Evolutionary conservation across 192 early-diverging fungal genomes (phyloP).

Genomic region (Coemansia sp.): DNA sequence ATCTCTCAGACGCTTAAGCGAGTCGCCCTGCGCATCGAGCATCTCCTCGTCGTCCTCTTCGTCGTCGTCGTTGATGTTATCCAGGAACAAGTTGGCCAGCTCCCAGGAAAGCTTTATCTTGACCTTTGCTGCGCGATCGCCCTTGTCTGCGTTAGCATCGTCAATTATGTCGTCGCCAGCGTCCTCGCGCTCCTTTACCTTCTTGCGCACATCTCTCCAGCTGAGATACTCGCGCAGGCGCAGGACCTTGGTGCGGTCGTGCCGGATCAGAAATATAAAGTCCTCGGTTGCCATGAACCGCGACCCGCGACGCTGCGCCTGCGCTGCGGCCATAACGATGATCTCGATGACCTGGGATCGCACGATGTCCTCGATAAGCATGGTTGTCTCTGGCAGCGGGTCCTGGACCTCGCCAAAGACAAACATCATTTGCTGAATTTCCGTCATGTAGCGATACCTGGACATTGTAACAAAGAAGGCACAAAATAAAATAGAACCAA

Average conservation of each 20-base stretch:
- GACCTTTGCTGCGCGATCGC: conserved; percentile 58
- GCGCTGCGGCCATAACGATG: conserved; percentile 84
- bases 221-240: conserved; percentile 84
- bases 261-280: conserved; percentile 93
- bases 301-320: conserved; percentile 76
- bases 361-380: conserved; percentile 94
- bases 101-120: conserved; percentile 94
- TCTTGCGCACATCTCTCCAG: conserved; percentile 96
- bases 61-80: conserved; percentile 74
- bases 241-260: conserved; percentile 91
- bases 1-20: conserved; percentile 75
- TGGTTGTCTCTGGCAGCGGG: conserved; percentile 81
- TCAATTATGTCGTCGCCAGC: conserved; percentile 45
- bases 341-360: conserved; percentile 92
- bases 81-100: conserved; percentile 73
- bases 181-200: conserved; percentile 78
- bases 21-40: conserved; percentile 82
- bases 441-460: conserved; percentile 62
- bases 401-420: conserved; percentile 94
- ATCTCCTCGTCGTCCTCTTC: conserved; percentile 89
- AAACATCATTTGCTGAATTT: conserved; percentile 99
- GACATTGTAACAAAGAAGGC: conserved; percentile 8
- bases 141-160: conserved; percentile 53
- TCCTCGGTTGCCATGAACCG: conserved; percentile 84
- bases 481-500: not conserved